Evolutionary conservation across 2,329 filamentous ascomycete species (phyloP), one percentile per base, ranked within the genome.

Genomic region (Juglanconis oblonga): DNA sequence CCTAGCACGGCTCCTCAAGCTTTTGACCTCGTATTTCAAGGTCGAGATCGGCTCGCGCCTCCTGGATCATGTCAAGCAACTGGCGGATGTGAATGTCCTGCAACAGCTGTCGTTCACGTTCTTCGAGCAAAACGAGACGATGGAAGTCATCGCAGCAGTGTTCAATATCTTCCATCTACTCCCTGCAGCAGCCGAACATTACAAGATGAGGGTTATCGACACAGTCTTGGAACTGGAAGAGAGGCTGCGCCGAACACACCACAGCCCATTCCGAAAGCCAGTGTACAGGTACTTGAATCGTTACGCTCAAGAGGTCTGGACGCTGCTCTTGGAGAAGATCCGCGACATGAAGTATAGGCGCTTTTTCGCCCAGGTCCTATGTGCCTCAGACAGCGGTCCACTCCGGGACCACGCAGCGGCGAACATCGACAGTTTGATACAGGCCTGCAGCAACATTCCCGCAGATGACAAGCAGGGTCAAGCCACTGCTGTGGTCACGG

Each of bases 21-120:
- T 99, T 2, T 80, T 99, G 17, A 99, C 94, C 0, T 98, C 95
- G 62, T 99, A 99, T 73, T 99, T 99, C 77, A 99, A 99, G 75
- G 93, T 98, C 1, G 95, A 99, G 72, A 99, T 99, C 57, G 96
- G 95, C 6, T 86, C 91, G 29, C 86, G 95, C 31, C 77, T 99
- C n/a, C 81, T 99, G 9, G 94, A 98, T 65, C 95, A 99, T 68
- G 89, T 97, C 75, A 94, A 94, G 70, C 85, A 88, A 10, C 92
- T 99, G 64, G 93, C 94, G 1, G 92, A 97, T 61, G 84, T 90
- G 3, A 82, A 80, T 55, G 83, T 87, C 13, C 78, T 98, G 66
- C 93, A 98, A 72, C 91, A 93, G 69, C 91, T 95, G 1, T 97
- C 94, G 0, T 99, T 99, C 73, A 93, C 89, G 1, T 88, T 97